Base-by-base conservation (phyloP, 495 filamentous ascomycete species). In the Lasiosphaeria ovina region DNA sequence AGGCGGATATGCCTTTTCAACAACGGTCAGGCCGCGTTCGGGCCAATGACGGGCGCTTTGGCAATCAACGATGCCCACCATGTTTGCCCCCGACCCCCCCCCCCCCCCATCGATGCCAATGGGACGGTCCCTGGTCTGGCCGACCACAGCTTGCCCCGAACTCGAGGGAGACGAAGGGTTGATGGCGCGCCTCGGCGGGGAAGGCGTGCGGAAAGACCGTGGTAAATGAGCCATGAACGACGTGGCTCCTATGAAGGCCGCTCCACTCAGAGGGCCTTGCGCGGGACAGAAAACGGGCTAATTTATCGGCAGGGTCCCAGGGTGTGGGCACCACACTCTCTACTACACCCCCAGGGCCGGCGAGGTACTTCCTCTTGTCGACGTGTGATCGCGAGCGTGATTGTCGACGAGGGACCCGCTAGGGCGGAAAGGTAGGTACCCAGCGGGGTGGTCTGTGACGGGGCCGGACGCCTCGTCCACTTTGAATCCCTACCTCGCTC, bases 221-320 rank as follows among this genome's bases (percentile, higher is more conserved):
- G 63, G 58, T 64, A 62, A 70, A 66, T 72, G 69, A 72, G 65
- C 67, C 63, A 61, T 67, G 69, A 62, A 67, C 71, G 56, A 74
- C 71, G 71, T 74, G 71, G 71, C 71, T 74, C 71, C 71, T 72
- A 69, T 72, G 71, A 62, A 53, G 60, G 60, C 68, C 66, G 58
- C 45, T 66, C 70, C 55, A 55, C 52, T 47, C 53, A 52, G 51
- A 62, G 55, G 49, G 55, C 2, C 60, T 59, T 66, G 59, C 58
- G 65, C 62, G 66, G 68, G 63, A 65, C 67, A 66, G 64, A 60
- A 61, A 63, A 62, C 62, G 69, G 68, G 61, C 66, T 70, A 69
- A 70, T 68, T 56, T 73, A 60, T 65, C 69, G 69, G 67, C 65
- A 66, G 64, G 67, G 62, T 24, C 24, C 63, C 65, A 66, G 66